Conservation (phyloP, 2,329 filamentous ascomycete genomes). For the Aschersonia sp. region DNA sequence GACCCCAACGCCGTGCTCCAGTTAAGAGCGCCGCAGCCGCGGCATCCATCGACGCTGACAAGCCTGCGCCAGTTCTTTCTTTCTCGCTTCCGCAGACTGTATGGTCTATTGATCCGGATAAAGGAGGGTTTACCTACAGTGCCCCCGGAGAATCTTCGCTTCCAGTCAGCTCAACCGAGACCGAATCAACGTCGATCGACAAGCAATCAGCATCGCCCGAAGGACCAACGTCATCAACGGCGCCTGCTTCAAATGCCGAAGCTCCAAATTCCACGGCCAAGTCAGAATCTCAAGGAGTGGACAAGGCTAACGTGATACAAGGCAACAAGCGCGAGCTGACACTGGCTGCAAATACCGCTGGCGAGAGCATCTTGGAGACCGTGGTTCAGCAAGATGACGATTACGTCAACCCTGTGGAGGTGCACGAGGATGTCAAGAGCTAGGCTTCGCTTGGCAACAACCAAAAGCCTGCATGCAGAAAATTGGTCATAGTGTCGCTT, state of each 20-base stretch:
- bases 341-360: slow-evolving; percentile 25
- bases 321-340: slow-evolving; percentile 16
- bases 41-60: slow-evolving; percentile 10
- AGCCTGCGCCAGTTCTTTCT: slow-evolving; percentile 21
- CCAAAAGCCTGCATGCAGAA: not conserved
- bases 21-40: slow-evolving; percentile 30
- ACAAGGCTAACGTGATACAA: not conserved
- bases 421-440: slow-evolving; percentile 18
- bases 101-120: slow-evolving; percentile 37
- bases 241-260: not conserved
- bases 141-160: slow-evolving; percentile 4
- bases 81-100: slow-evolving; percentile 32
- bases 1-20: slow-evolving; percentile 64
- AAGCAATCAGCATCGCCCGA: too few species aligned
- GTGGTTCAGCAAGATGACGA: slow-evolving; percentile 20
- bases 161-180: not conserved
- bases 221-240: too few species aligned
- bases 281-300: not conserved
- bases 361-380: slow-evolving; percentile 26
- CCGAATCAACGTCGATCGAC: not conserved
- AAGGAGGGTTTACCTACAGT: slow-evolving; percentile 23
- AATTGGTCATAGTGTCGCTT: not conserved
- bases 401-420: slow-evolving; percentile 19
- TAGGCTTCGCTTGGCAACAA: slow-evolving; percentile 4
- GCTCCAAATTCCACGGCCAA: slow-evolving; percentile 1